Evolutionary conservation across 148 eudicot genomes (phyloP), one percentile per base, ranked within the genome.

Genomic region (Polygonum maritimum): DNA sequence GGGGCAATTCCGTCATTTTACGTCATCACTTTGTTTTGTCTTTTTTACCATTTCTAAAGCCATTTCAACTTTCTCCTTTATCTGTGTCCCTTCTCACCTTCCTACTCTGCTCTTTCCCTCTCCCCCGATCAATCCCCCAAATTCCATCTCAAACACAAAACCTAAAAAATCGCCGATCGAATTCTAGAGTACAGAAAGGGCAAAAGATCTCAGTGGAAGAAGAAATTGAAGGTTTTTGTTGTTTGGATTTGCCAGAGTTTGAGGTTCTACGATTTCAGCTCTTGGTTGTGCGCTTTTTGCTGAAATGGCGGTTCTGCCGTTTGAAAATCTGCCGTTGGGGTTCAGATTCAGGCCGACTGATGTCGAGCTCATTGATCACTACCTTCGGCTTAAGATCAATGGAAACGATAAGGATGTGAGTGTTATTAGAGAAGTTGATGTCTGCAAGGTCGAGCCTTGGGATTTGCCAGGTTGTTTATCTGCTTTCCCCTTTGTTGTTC

Each of bases 371-470:
- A 81, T 96, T 41, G 86, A 91, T 82, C 97, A 92, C 79, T 96
- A 91, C 75, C 80, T 96, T 3, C 76, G 89, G 52, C 81, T 81
- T n/a, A 96, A 96, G 87, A 91, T 96, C 79, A 96, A 91, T 69
- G 91, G 97, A 0, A 78, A 65, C 62, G 82, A 92, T 11, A 83
- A 81, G 19, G 84, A 83, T 18, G 99, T 91, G 65, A 60, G 86
- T 49, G 85, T 87, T 33, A 96, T 96, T 51, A 86, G 88, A 0
- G 99, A 96, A 80, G 87, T 96, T 69, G 99, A 96, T 80, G 87
- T 96, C 73, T 96, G 99, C 76, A 89, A 89, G 81, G 82, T 77
- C 45, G 99, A 96, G 57, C 99, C 99, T 31, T 91, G 94, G 92
- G 99, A 95, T 81, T 84, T 95, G 71, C 99, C 99, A 15, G 91